Conservation (phyloP, 768 basidiomycete species). For the Dioszegia hungarica region DNA sequence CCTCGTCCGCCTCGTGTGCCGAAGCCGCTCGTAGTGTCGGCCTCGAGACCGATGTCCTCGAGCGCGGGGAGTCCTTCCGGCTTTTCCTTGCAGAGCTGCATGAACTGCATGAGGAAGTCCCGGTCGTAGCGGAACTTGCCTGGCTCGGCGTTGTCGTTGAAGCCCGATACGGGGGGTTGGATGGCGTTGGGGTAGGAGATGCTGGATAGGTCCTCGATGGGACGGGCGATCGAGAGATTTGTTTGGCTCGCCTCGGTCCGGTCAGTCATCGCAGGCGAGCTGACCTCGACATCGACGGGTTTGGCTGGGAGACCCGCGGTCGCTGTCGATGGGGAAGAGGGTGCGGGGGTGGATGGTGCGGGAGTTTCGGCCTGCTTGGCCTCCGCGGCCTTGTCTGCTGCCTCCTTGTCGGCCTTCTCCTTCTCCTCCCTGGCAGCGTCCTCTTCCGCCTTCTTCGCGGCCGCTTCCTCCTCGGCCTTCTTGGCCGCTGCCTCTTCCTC, state of each 20-base stretch:
- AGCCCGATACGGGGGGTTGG: conserved; percentile 72
- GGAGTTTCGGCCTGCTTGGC: conserved; percentile 14
- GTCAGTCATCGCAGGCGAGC: conserved; percentile 21
- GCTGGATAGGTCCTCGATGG: conserved; percentile 73
- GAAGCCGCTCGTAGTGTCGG: conserved; percentile 54
- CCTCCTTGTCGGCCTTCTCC: conserved; percentile 25
- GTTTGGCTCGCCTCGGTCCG: conserved; percentile 27
- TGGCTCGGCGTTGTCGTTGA: conserved; percentile 75
- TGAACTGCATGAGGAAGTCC: conserved; percentile 95
- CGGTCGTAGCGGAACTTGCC: conserved; percentile 98
- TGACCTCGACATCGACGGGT: conserved; percentile 34
- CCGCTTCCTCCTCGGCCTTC: conserved; percentile 3
- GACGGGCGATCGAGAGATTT: conserved; percentile 68
- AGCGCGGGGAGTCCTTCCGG: conserved; percentile 83
- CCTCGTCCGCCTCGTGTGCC: conserved; percentile 54
- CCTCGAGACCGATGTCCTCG: conserved; percentile 85
- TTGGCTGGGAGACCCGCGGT: conserved; percentile 37
- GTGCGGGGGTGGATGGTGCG: conserved; percentile 22
- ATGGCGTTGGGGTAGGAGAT: conserved; percentile 79
- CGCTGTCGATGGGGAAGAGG: conserved; percentile 30
- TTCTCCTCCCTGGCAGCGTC: conserved; percentile 19
- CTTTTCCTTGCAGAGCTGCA: conserved; percentile 89
- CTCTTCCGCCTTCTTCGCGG: conserved; percentile 5
- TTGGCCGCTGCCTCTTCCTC: conserved; percentile 21
- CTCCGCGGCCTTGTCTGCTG: conserved; percentile 23